These are phyloP conservation scores for Luzula sylvatica DNA, from an alignment of 176 grass and related monocot genomes.

Conservation along the genomic window DNA sequence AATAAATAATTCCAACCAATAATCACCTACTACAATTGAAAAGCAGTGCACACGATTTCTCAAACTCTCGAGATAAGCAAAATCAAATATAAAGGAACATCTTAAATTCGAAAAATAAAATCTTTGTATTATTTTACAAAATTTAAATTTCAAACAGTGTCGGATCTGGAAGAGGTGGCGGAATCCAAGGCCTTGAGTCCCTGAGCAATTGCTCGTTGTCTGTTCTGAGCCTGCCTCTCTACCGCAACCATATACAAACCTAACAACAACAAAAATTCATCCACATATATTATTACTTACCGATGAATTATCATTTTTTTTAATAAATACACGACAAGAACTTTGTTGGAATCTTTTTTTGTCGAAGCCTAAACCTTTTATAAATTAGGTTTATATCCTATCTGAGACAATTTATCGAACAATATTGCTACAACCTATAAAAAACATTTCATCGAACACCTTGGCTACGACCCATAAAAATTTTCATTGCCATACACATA, in stretches of 20 bases:
- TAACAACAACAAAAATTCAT: conserved; percentile 10
- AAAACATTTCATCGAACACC: no score
- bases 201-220: conserved; percentile 49
- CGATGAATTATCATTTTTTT: no score
- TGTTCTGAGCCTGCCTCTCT: conserved; percentile 83
- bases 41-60: neutral
- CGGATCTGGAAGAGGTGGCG: conserved; percentile 7
- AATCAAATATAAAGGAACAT: neutral
- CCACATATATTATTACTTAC: neutral
- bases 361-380: no score
- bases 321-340: no score
- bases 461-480: no score
- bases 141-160: conserved; percentile 8
- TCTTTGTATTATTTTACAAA: neutral
- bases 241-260: conserved; percentile 76
- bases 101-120: no score
- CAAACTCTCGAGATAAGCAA: conserved; percentile 1
- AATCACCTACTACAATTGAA: neutral
- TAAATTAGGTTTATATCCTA: no score
- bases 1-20: neutral
- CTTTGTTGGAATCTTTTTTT: no score
- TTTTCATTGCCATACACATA: no score
- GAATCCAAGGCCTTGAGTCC: conserved; percentile 49
- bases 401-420: no score
- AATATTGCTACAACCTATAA: no score